A percentile compares a stretch with the other conserved stretches of the same genome.
These are phyloP conservation scores for Sporothrix pseudoabietina DNA, from an alignment of 2,329 filamentous ascomycete species.

Conservation along the genomic window DNA sequence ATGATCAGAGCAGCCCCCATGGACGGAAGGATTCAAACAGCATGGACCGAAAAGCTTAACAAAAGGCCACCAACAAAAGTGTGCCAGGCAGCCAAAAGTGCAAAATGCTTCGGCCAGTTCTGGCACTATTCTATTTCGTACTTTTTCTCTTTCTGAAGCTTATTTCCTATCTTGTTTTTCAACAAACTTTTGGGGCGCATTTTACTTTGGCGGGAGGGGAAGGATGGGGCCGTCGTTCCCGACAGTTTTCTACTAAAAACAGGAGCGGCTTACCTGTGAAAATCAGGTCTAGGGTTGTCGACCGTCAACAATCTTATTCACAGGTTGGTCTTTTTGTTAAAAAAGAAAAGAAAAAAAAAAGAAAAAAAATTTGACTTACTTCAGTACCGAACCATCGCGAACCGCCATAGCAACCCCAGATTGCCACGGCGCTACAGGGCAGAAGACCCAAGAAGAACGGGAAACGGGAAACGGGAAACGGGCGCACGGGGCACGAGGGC, in stretches of 20 bases:
- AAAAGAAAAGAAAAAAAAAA: neutral
- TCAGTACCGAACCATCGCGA: neutral
- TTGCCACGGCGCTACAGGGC: neutral
- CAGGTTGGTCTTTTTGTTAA: neutral
- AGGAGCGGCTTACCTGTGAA: neutral
- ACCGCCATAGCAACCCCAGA: slow-evolving; percentile 2
- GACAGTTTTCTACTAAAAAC: neutral
- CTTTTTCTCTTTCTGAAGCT: neutral
- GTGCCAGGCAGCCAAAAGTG: neutral
- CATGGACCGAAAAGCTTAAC: neutral
- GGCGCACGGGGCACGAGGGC: neutral
- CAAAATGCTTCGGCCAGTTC: neutral
- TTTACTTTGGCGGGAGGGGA: neutral
- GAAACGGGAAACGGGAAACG: neutral
- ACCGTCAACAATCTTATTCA: neutral
- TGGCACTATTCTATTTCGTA: neutral
- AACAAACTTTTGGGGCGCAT: neutral
- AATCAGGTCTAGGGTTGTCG: neutral
- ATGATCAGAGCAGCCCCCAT: slow-evolving; percentile 5
- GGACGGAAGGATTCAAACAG: neutral
- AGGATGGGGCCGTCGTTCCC: neutral
- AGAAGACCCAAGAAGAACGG: neutral
- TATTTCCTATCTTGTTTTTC: neutral
- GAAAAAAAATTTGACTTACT: neutral
- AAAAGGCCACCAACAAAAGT: neutral